Percentiles rank a stretch among this genome's conserved stretches.
Evolutionary conservation across 768 basidiomycete genomes (phyloP).

Genomic region (Hydnomerulius pinastri): DNA sequence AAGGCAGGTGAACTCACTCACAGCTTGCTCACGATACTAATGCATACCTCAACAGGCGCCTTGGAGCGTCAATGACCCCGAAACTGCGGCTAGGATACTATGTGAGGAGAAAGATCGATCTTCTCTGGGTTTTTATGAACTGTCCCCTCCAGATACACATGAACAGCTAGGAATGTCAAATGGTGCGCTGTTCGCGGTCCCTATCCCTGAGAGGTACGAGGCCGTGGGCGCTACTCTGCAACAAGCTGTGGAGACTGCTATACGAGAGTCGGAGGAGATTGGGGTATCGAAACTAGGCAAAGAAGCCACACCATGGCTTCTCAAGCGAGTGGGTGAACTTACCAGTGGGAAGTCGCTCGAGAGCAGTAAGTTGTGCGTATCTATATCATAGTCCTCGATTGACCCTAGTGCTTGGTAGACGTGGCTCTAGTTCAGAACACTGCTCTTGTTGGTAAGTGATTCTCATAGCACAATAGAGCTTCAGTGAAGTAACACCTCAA

Average conservation of each 20-base stretch:
- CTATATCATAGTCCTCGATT: background rate
- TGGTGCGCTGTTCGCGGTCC: conserved; percentile 83
- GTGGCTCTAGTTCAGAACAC: conserved; percentile 90
- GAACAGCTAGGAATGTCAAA: conserved; percentile 70
- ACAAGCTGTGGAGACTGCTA: conserved; percentile 77
- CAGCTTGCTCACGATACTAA: background rate
- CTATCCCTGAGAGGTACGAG: conserved; percentile 82
- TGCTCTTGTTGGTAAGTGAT: conserved; percentile 70
- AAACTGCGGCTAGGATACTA: conserved; percentile 71
- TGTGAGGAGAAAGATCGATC: conserved; percentile 45
- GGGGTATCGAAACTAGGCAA: conserved; percentile 83
- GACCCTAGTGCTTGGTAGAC: conserved; percentile 47
- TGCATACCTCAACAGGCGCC: conserved; percentile 57
- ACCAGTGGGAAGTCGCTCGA: conserved; percentile 73
- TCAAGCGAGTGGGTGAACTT: conserved; percentile 79
- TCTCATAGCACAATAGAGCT: background rate
- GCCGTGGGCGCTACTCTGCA: conserved; percentile 69
- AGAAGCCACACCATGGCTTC: conserved; percentile 93
- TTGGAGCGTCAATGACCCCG: conserved; percentile 68
- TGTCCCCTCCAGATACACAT: conserved; percentile 68
- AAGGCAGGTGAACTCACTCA: conserved; percentile 39
- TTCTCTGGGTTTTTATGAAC: background rate
- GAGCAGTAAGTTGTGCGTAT: conserved; percentile 52
- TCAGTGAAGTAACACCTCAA: background rate
- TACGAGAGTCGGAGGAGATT: conserved; percentile 78